Base-by-base conservation (phyloP, 164 flowering plant species). In the Kingdonia uniflora region DNA sequence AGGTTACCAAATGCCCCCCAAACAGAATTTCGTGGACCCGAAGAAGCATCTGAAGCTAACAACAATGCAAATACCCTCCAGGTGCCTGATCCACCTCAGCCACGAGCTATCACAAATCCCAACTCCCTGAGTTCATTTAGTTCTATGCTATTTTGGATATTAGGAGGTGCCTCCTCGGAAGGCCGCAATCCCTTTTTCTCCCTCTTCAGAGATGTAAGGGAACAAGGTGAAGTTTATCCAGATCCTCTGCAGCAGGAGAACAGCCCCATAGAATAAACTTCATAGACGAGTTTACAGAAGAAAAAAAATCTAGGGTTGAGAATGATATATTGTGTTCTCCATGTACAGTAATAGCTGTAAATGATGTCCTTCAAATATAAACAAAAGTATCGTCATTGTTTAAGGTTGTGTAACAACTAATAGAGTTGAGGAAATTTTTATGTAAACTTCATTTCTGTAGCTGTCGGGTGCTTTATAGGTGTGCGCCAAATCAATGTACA, bases 111-210 rank as follows among this genome's bases (percentile, higher is more conserved):
- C 23, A 65, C 75, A 8, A 78, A 68, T 58, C 70, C 85, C 16
- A 80, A 76, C 48, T 53, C 74, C 0, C 65, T 84, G 76, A 87
- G 74, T 49, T 75, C 94, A 2, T 74, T 91, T 50, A 82, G 92
- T 60, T 91, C 96, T 15, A 55, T 91, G 52, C 64, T 91, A 65
- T 55, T 85, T 33, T 81, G 95, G 87, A 79, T 87, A 35, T 56
- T 87, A 24, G 96, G 98, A 11, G 94, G 96, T 15, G 86, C 83
- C 49, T 78, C 85, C 22, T 78, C 92, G 1, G 94, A 91, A 62
- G 74, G 96, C 52, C 74, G 78, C 22, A 85, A 84, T 77, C 82
- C 92, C 6, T 70, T 91, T 41, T 70, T 84, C 49, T 91, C 96
- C 16, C 78, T 87, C 55, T 91, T 91, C 64, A 77, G 90, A 70